Evolutionary conservation across 805 yeast species (phyloP).

Genomic region (Sugiyamaella qingdaonensis): DNA sequence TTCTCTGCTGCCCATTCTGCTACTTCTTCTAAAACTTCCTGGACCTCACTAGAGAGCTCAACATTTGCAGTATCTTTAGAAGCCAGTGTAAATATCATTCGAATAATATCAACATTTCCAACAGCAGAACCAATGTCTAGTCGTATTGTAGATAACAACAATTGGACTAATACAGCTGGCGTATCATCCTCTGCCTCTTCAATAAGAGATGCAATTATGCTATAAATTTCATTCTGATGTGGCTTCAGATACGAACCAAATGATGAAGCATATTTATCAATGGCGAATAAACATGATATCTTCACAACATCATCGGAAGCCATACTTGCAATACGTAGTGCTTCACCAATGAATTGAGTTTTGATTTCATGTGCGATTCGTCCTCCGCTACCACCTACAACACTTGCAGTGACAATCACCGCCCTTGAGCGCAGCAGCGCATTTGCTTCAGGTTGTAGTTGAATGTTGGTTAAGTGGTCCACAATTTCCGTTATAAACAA

Average conservation of each 20-base stretch:
- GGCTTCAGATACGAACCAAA: constrained; percentile 20
- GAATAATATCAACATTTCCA: constrained; percentile 38
- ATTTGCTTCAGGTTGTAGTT: not conserved
- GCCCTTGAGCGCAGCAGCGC: not conserved
- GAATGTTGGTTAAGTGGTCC: not conserved
- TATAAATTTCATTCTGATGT: constrained; percentile 30
- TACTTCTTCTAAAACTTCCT: constrained; percentile 62
- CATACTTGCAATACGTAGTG: not conserved
- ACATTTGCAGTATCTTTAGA: constrained; percentile 72
- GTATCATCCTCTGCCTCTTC: constrained; percentile 77
- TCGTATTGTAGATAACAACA: constrained; percentile 54
- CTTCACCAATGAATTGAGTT: constrained; percentile 14
- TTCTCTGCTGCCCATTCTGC: constrained; percentile 44
- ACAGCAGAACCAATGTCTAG: constrained; percentile 34
- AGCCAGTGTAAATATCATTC: constrained; percentile 59
- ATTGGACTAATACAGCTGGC: constrained; percentile 66
- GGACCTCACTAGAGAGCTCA: constrained; percentile 60
- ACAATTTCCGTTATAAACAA: not conserved
- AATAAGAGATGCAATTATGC: constrained; percentile 43
- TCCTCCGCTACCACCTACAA: constrained; percentile 16
- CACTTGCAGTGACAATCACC: not conserved
- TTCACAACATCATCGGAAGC: constrained; percentile 1
- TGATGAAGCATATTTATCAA: constrained; percentile 8
- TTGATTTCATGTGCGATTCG: constrained; percentile 16
- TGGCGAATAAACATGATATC: constrained; percentile 15